Evolutionary conservation across 495 filamentous ascomycete species (phyloP).

Genomic region (Podospora pseudopauciseta): DNA sequence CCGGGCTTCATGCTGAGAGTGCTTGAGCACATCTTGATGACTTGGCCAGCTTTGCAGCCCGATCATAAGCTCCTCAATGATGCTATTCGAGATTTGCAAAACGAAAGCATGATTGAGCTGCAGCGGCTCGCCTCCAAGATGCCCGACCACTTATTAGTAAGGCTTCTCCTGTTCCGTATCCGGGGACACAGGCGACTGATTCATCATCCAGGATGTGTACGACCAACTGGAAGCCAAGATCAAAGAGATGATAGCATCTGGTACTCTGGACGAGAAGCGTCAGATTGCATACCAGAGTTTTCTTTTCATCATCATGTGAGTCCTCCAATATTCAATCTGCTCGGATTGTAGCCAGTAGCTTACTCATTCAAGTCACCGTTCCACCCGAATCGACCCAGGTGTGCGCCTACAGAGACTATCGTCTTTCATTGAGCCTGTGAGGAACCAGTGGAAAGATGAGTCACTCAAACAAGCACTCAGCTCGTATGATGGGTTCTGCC

Average conservation of each 20-base stretch:
- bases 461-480: slow-evolving; percentile 63
- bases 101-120: slow-evolving; percentile 75
- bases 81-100: slow-evolving; percentile 84
- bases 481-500: slow-evolving; percentile 76
- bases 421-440: slow-evolving; percentile 73
- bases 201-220: slow-evolving; percentile 60
- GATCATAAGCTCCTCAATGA: slow-evolving; percentile 73
- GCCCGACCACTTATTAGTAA: slow-evolving; percentile 76
- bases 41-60: slow-evolving; percentile 64
- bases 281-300: slow-evolving; percentile 65
- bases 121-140: slow-evolving; percentile 86
- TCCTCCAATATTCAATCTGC: neutral
- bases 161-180: slow-evolving; percentile 15
- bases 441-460: slow-evolving; percentile 72
- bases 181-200: slow-evolving; percentile 12
- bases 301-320: slow-evolving; percentile 86
- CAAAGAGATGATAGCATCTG: slow-evolving; percentile 69
- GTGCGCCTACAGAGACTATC: slow-evolving; percentile 61
- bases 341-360: slow-evolving; percentile 16
- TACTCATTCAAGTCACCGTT: slow-evolving; percentile 61
- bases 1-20: slow-evolving; percentile 79
- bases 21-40: slow-evolving; percentile 84
- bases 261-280: slow-evolving; percentile 70
- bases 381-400: slow-evolving; percentile 65
- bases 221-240: slow-evolving; percentile 80